phyloP scores from a whole-genome alignment of 23 red algal species.

The Gracilaria caudata region DNA sequence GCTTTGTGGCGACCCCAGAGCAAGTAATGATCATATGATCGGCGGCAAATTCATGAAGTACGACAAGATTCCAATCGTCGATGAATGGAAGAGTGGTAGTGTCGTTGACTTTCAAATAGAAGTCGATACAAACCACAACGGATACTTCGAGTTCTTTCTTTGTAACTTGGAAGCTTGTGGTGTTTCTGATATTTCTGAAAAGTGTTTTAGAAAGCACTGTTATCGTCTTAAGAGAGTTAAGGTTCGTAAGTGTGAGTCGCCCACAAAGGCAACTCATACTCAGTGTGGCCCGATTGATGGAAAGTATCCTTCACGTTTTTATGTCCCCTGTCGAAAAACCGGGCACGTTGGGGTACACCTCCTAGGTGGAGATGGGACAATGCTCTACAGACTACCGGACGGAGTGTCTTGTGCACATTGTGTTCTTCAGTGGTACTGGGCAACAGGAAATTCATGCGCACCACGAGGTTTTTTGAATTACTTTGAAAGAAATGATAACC shows the following conservation, averaged over 20 bases:
- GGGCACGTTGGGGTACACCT: slow-evolving; percentile 39
- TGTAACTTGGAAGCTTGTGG: slow-evolving; percentile 67
- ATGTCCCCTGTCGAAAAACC: slow-evolving; percentile 64
- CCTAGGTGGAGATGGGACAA: slow-evolving; percentile 62
- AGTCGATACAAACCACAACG: slow-evolving; percentile 74
- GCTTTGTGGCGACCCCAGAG: slow-evolving; percentile 49
- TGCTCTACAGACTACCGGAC: slow-evolving; percentile 59
- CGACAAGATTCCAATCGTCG: slow-evolving; percentile 37
- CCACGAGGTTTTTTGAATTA: slow-evolving; percentile 62
- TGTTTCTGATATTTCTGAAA: slow-evolving; percentile 30
- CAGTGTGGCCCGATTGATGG: slow-evolving; percentile 68
- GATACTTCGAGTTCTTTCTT: slow-evolving; percentile 71
- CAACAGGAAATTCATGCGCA: slow-evolving; percentile 62
- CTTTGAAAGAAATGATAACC: slow-evolving; percentile 50
- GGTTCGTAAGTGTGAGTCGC: slow-evolving; percentile 29
- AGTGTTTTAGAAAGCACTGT: slow-evolving; percentile 57
- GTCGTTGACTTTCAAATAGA: slow-evolving; percentile 51
- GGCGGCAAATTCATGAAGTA: slow-evolving; percentile 70
- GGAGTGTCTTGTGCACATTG: slow-evolving; percentile 32
- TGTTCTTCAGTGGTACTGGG: slow-evolving; percentile 78
- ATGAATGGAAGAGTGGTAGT: slow-evolving; percentile 33
- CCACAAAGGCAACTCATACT: background rate
- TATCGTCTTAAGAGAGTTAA: slow-evolving; percentile 49
- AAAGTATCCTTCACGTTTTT: slow-evolving; percentile 45
- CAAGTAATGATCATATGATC: slow-evolving; percentile 40